These are phyloP conservation scores for Entamoeba invadens DNA, from an alignment of 208 protist species.

Conservation along the genomic window DNA sequence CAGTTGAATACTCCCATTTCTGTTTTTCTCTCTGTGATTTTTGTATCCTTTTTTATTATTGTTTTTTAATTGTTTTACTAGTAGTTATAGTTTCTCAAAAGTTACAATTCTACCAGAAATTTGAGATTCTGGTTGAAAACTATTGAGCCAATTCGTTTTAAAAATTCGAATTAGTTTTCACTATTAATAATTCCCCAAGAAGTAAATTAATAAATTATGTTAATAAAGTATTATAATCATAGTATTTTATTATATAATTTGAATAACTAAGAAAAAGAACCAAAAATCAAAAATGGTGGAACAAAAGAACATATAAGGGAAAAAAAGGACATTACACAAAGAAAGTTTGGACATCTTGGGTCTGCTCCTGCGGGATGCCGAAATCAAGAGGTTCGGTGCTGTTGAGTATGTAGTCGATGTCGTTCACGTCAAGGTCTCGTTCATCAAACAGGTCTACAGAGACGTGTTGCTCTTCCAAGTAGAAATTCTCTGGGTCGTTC, in stretches of 20 bases:
- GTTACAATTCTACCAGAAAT: too few species aligned
- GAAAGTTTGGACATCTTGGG: background rate
- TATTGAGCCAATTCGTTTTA: too few species aligned
- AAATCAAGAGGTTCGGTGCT: background rate
- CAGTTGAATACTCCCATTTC: background rate
- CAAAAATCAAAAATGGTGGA: too few species aligned
- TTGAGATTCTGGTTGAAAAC: too few species aligned
- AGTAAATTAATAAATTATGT: too few species aligned
- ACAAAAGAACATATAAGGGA: background rate
- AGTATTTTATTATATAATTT: too few species aligned
- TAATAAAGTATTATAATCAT: too few species aligned
- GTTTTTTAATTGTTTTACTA: background rate
- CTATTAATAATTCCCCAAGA: too few species aligned
- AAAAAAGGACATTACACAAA: background rate
- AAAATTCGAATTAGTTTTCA: too few species aligned
- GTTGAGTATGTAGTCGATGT: background rate
- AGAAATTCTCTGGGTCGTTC: background rate
- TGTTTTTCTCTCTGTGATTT: background rate
- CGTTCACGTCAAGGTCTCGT: background rate
- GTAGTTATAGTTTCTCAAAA: too few species aligned
- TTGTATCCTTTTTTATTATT: background rate
- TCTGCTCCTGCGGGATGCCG: background rate
- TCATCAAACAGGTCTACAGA: background rate
- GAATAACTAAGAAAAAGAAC: too few species aligned
- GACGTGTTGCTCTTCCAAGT: background rate